A percentile compares a stretch with the other conserved stretches of the same genome.
Evolutionary conservation across 176 grass and related monocot genomes (phyloP).

Genomic region (sorghum (Sorghum bicolor)): DNA sequence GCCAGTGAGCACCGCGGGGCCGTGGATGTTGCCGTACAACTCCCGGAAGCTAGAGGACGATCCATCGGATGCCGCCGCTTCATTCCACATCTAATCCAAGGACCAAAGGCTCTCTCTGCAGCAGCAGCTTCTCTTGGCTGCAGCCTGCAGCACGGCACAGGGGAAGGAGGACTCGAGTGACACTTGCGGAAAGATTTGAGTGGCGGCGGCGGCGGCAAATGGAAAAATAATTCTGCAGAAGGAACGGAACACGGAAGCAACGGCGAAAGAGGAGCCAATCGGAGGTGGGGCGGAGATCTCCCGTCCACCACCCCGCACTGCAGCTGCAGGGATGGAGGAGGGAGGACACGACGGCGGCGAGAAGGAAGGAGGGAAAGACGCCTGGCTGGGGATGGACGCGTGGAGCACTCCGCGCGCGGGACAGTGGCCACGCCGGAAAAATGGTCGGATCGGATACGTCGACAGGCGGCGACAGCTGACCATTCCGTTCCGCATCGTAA

Average conservation of each 20-base stretch:
- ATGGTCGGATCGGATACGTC: not conserved
- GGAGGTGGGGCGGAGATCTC: not conserved
- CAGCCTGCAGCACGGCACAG: not conserved
- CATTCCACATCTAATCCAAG: not conserved
- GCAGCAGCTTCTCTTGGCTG: not conserved
- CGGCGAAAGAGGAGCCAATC: not conserved
- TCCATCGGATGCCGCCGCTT: conserved; percentile 33
- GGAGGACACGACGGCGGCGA: not conserved
- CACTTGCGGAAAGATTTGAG: too few species aligned
- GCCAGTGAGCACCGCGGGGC: conserved; percentile 43
- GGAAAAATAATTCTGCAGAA: not conserved
- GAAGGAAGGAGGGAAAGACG: not conserved
- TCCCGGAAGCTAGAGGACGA: conserved; percentile 46
- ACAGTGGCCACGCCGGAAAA: not conserved
- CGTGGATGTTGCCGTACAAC: conserved; percentile 52
- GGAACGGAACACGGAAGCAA: not conserved
- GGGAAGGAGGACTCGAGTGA: not conserved
- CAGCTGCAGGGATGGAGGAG: not conserved
- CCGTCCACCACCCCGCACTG: not conserved
- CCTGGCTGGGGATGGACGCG: conserved; percentile 3
- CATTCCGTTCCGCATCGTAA: not conserved
- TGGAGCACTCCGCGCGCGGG: not conserved
- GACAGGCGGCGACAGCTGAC: not conserved
- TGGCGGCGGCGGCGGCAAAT: too few species aligned
- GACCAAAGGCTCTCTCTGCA: not conserved